These are phyloP conservation scores for Guillardia theta DNA, from an alignment of 78 protist genomes.

Conservation along the genomic window DNA sequence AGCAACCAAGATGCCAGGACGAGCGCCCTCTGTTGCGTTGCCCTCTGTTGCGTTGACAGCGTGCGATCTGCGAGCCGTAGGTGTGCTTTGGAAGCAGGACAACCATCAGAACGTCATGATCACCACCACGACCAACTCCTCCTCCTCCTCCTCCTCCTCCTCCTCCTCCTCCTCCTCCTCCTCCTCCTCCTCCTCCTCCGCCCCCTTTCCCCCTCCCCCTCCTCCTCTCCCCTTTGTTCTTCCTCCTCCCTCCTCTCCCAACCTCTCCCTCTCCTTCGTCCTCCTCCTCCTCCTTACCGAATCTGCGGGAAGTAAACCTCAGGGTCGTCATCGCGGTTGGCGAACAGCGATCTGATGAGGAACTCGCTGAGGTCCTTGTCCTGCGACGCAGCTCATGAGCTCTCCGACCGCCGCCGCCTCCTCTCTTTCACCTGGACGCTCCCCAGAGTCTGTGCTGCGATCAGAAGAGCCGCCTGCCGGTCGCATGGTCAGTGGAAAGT, in stretches of 20 bases:
- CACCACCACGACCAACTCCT: too few relatives aligned
- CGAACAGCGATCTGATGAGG: neutral
- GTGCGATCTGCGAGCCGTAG: too few relatives aligned
- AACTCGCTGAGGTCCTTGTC: neutral
- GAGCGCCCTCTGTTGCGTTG: too few relatives aligned
- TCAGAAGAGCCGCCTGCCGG: neutral
- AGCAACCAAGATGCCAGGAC: too few relatives aligned
- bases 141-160: neutral
- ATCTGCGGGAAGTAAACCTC: neutral
- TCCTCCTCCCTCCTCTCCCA: neutral
- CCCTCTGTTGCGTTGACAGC: too few relatives aligned
- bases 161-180: neutral
- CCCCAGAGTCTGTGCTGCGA: neutral
- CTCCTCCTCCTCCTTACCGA: neutral
- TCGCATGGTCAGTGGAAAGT: too few relatives aligned
- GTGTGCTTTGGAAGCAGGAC: too few relatives aligned
- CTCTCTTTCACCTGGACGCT: neutral
- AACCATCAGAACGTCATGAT: too few relatives aligned
- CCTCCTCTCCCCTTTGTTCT: neutral
- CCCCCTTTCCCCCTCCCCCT: neutral
- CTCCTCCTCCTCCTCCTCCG: neutral
- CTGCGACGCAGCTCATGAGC: neutral
- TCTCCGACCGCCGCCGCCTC: neutral
- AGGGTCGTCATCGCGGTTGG: neutral
- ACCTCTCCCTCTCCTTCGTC: neutral